Evolutionary conservation across 164 flowering plant species (phyloP).

Genomic region (Aristolochia fimbriata): DNA sequence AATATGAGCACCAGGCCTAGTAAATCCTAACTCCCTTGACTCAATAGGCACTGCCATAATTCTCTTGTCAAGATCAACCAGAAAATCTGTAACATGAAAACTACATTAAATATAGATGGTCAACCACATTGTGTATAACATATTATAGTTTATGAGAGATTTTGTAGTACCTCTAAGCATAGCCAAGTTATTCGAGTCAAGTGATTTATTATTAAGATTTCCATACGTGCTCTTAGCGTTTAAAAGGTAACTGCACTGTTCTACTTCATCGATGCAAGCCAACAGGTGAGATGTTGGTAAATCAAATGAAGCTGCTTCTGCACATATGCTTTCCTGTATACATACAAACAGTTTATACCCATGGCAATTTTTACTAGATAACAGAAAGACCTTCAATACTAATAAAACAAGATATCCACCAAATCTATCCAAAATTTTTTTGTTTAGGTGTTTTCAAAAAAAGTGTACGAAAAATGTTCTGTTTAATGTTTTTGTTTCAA

Average conservation of each 20-base stretch:
- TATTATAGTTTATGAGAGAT: no score
- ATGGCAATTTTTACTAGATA: not conserved
- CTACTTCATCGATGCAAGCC: slow-evolving; percentile 87
- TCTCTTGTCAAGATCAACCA: slow-evolving; percentile 80
- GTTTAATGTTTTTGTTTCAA: not conserved
- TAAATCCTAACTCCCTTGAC: slow-evolving; percentile 81
- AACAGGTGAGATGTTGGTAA: slow-evolving; percentile 58
- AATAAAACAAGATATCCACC: not conserved
- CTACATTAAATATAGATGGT: not conserved
- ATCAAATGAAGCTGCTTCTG: slow-evolving; percentile 98
- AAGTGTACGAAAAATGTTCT: no score
- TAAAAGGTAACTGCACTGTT: slow-evolving; percentile 60
- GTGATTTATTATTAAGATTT: slow-evolving; percentile 43
- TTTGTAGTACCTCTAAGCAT: slow-evolving; percentile 63
- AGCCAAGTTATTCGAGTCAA: slow-evolving; percentile 74
- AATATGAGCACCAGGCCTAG: slow-evolving; percentile 88
- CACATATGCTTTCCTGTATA: slow-evolving; percentile 88
- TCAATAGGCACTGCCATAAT: slow-evolving; percentile 69
- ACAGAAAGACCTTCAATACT: no score
- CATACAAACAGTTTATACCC: no score
- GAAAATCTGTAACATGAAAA: slow-evolving; percentile 55
- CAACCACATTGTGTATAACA: no score
- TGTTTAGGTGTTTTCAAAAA: no score
- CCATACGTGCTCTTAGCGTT: slow-evolving; percentile 41
- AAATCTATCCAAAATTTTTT: not conserved